A percentile compares a stretch with the other conserved stretches of the same genome.
Conservation (phyloP, 805 yeast species). For the Candida pseudofarinosa region DNA sequence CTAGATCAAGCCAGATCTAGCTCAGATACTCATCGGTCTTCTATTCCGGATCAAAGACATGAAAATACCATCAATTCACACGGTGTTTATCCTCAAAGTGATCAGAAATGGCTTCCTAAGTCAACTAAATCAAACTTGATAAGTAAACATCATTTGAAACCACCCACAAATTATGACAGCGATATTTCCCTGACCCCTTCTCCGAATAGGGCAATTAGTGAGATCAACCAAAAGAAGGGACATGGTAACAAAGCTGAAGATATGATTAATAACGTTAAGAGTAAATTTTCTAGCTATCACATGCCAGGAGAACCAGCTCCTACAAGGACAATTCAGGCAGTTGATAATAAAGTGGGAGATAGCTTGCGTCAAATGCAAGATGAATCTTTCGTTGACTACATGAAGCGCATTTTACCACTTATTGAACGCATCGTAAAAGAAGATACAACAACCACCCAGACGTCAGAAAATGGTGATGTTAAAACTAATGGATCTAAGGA, state of each 20-base stretch:
- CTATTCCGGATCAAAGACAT: background rate
- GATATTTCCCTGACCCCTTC: background rate
- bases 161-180: background rate
- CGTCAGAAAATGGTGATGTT: background rate
- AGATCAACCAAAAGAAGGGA: background rate
- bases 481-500: background rate
- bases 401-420: conserved; percentile 7
- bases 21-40: background rate
- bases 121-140: background rate
- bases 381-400: conserved; percentile 8
- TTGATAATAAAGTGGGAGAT: background rate
- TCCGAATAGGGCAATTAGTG: background rate
- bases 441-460: too few relatives aligned
- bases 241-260: background rate
- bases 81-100: background rate
- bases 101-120: too few relatives aligned
- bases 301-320: background rate
- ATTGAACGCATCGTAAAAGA: background rate
- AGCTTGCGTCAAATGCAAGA: conserved; percentile 2
- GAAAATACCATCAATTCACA: background rate
- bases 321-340: background rate
- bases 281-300: background rate
- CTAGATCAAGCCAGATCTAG: background rate
- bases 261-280: background rate
- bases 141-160: background rate